Conservation (phyloP, 148 eudicot species). For the Dysphania ambrosioides region DNA sequence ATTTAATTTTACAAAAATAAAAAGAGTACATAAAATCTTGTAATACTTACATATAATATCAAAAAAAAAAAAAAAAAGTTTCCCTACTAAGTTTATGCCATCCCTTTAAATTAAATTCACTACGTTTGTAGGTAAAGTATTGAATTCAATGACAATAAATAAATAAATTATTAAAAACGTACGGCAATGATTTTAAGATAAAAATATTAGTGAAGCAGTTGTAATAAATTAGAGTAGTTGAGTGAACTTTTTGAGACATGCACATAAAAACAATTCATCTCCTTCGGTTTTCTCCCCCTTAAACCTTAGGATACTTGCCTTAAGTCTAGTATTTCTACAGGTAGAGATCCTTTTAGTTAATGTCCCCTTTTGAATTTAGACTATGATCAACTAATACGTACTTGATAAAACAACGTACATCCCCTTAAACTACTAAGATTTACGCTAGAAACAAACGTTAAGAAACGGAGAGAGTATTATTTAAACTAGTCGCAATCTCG, state of each 20-base stretch:
- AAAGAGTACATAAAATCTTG: too few species aligned
- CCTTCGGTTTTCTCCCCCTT: not conserved
- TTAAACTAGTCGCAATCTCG: too few species aligned
- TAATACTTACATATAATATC: too few species aligned
- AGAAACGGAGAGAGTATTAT: too few species aligned
- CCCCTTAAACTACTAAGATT: slow-evolving; percentile 22
- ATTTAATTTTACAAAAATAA: too few species aligned
- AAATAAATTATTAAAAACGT: not conserved
- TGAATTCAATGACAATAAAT: not conserved
- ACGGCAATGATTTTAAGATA: not conserved
- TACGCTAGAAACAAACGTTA: too few species aligned
- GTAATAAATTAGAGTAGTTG: slow-evolving; percentile 8
- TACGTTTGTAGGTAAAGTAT: not conserved
- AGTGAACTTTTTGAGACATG: not conserved
- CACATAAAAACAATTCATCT: slow-evolving; percentile 12
- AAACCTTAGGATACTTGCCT: too few species aligned
- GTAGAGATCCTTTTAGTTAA: slow-evolving; percentile 24
- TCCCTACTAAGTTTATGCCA: not conserved
- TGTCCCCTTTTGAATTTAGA: slow-evolving; percentile 23
- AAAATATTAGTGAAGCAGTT: slow-evolving; percentile 15
- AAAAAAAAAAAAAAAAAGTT: too few species aligned
- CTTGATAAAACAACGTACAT: slow-evolving; percentile 15
- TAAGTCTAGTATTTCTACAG: too few species aligned
- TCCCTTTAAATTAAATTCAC: not conserved
- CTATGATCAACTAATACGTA: too few species aligned